Evolutionary conservation across 345 rosid genomes (phyloP).

Genomic region (Gossypium mustelinum): DNA sequence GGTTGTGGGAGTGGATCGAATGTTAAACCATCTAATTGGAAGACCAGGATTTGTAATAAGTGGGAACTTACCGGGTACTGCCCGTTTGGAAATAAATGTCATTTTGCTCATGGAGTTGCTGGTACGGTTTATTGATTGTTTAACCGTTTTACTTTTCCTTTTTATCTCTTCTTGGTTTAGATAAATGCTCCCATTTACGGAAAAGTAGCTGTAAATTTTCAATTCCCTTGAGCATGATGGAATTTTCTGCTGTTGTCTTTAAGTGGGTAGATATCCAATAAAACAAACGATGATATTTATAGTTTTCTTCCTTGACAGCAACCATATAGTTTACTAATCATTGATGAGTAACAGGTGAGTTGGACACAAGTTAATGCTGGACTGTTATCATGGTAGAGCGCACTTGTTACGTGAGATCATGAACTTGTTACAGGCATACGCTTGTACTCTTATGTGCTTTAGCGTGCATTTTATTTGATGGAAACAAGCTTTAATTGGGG

Average conservation of each 20-base stretch:
- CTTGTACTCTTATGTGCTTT: background rate
- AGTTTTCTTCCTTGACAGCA: too few relatives aligned
- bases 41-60: constrained; percentile 92
- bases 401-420: background rate
- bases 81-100: constrained; percentile 93
- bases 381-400: background rate
- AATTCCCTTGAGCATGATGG: background rate
- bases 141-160: background rate
- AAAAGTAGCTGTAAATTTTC: background rate
- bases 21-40: constrained; percentile 93
- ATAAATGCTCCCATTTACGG: constrained; percentile 4
- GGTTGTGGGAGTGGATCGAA: constrained; percentile 35
- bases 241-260: background rate
- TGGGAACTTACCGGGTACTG: constrained; percentile 97
- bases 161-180: too few relatives aligned
- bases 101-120: constrained; percentile 89
- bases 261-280: background rate
- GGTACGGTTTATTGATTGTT: constrained; percentile 38
- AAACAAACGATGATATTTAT: background rate
- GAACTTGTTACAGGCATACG: background rate
- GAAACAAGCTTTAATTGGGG: background rate
- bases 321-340: background rate
- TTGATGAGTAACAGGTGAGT: background rate
- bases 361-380: background rate
- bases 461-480: too few relatives aligned